phyloP scores from a whole-genome alignment of 2,329 filamentous ascomycete genomes.

The Aspergillus intermedius region DNA sequence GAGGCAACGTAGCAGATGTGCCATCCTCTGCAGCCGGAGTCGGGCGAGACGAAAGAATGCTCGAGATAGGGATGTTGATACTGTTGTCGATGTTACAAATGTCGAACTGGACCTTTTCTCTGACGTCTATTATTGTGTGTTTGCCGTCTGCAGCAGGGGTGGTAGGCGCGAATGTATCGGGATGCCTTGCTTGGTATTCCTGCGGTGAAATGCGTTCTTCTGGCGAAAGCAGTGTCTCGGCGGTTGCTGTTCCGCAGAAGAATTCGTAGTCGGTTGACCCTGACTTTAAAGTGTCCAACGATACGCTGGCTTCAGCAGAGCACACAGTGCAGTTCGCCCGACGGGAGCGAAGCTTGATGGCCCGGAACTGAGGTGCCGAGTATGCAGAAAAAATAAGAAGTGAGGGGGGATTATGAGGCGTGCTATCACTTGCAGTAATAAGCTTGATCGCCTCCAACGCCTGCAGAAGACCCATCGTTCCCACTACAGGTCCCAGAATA shows the following conservation, averaged over 20 bases:
- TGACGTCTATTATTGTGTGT: slow-evolving; percentile 70
- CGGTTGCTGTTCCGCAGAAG: slow-evolving; percentile 66
- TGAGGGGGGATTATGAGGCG: slow-evolving; percentile 25
- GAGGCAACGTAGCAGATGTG: slow-evolving; percentile 8
- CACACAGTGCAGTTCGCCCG: slow-evolving; percentile 71
- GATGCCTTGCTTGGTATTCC: slow-evolving; percentile 43
- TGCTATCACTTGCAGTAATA: slow-evolving; percentile 40
- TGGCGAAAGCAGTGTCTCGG: slow-evolving; percentile 51
- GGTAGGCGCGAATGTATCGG: neutral
- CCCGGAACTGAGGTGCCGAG: slow-evolving; percentile 55
- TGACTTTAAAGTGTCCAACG: slow-evolving; percentile 53
- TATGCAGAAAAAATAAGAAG: slow-evolving; percentile 41
- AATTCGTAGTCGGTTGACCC: slow-evolving; percentile 74
- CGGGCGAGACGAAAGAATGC: slow-evolving; percentile 27
- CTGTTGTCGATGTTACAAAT: slow-evolving; percentile 71
- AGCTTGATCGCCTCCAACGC: slow-evolving; percentile 83
- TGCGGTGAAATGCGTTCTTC: slow-evolving; percentile 62
- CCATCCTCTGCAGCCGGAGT: neutral
- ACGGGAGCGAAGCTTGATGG: slow-evolving; percentile 64
- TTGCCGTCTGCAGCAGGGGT: slow-evolving; percentile 6
- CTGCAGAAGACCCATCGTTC: slow-evolving; percentile 86
- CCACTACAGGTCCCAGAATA: slow-evolving; percentile 86
- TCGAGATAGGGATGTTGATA: slow-evolving; percentile 51
- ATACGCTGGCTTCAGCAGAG: slow-evolving; percentile 57
- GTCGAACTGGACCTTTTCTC: slow-evolving; percentile 77